These are phyloP conservation scores for Colletotrichum coccodes DNA, from an alignment of 2,329 filamentous ascomycete species.

Conservation along the genomic window DNA sequence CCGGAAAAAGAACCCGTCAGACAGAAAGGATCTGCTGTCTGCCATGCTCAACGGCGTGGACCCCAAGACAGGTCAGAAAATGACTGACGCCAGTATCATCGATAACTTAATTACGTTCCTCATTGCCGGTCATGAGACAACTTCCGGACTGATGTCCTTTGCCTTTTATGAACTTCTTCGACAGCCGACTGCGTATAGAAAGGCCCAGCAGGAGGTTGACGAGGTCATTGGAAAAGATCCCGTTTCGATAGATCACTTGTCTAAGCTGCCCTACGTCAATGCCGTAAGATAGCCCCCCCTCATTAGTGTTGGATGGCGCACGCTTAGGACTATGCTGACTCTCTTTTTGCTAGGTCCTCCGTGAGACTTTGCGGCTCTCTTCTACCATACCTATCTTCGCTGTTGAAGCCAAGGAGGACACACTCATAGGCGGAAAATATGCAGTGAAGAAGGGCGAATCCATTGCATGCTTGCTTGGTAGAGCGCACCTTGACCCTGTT, in stretches of 20 bases:
- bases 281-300: slow-evolving; percentile 48
- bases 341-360: slow-evolving; percentile 50
- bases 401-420: slow-evolving; percentile 48
- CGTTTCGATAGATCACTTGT: slow-evolving; percentile 67
- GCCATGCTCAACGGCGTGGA: slow-evolving; percentile 74
- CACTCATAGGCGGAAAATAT: slow-evolving; percentile 65
- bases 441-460: slow-evolving; percentile 54
- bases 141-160: slow-evolving; percentile 74
- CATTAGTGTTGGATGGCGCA: background rate
- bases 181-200: slow-evolving; percentile 66
- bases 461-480: slow-evolving; percentile 56
- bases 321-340: background rate
- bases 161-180: slow-evolving; percentile 73
- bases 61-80: slow-evolving; percentile 68
- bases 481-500: slow-evolving; percentile 63
- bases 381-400: slow-evolving; percentile 40
- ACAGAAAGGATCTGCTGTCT: slow-evolving; percentile 71
- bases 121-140: slow-evolving; percentile 77
- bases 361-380: slow-evolving; percentile 57
- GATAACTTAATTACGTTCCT: slow-evolving; percentile 78
- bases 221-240: slow-evolving; percentile 66
- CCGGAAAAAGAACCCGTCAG: slow-evolving; percentile 60
- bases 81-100: slow-evolving; percentile 68
- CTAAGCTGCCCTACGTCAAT: slow-evolving; percentile 70
- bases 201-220: slow-evolving; percentile 76